phyloP scores from a whole-genome alignment of 148 eudicot species.

The Polygonum maritimum region DNA sequence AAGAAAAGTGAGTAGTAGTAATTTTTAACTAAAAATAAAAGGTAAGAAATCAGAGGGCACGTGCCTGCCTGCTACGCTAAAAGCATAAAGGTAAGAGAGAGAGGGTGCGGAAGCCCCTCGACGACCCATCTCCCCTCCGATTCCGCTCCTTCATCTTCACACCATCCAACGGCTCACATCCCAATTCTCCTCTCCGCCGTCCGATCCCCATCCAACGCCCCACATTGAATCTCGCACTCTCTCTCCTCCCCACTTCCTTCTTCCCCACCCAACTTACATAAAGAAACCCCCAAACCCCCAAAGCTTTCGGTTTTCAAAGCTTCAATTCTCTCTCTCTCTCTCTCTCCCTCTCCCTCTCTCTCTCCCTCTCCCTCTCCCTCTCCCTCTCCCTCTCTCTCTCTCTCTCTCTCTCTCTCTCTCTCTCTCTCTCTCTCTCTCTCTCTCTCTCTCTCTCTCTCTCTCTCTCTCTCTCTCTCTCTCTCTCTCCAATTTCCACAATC shows the following conservation, averaged over 20 bases:
- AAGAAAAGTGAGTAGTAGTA: not conserved
- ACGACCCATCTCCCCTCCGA: conserved; percentile 4
- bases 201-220: conserved; percentile 30
- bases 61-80: not conserved
- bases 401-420: too few relatives aligned
- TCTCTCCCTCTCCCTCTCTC: not conserved
- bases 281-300: not conserved
- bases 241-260: conserved; percentile 7
- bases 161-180: conserved; percentile 21
- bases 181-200: conserved; percentile 5
- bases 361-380: not conserved
- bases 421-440: too few relatives aligned
- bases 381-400: too few relatives aligned
- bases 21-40: not conserved
- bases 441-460: too few relatives aligned
- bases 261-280: conserved; percentile 5
- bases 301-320: conserved; percentile 13
- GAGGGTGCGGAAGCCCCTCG: not conserved
- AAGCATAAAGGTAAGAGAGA: not conserved
- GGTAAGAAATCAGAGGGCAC: not conserved
- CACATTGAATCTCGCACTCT: conserved; percentile 20
- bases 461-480: not conserved
- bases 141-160: not conserved
- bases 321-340: not conserved
- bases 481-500: too few relatives aligned